Evolutionary conservation across 208 protist species (phyloP).

Genomic region (Leishmania guyanensis): DNA sequence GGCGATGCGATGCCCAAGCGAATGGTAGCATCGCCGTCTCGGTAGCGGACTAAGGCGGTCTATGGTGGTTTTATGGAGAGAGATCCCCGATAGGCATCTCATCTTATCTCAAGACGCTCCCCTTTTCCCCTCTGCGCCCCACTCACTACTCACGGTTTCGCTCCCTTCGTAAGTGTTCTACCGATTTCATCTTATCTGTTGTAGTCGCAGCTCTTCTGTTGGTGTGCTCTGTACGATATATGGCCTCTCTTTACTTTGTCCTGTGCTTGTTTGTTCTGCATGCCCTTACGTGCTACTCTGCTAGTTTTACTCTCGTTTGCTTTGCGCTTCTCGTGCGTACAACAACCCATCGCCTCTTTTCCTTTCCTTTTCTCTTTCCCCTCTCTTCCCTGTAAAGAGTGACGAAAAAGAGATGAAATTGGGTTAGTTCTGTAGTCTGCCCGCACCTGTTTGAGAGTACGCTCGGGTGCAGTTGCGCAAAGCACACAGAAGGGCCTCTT

Average conservation of each 20-base stretch:
- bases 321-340: not conserved
- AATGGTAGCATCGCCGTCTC: not conserved
- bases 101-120: not conserved
- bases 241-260: not conserved
- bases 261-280: not conserved
- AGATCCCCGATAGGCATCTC: not conserved
- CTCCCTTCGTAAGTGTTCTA: not conserved
- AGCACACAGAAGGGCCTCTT: not conserved
- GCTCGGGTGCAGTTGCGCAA: not conserved
- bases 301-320: not conserved
- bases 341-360: not conserved
- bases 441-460: not conserved
- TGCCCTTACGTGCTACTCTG: not conserved
- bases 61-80: not conserved
- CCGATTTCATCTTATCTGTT: not conserved
- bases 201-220: not conserved
- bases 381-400: not conserved
- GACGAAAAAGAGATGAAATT: not conserved
- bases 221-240: not conserved
- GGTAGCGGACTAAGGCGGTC: not conserved
- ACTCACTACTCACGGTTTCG: not conserved
- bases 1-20: conserved; percentile 17
- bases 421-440: not conserved
- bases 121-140: not conserved
- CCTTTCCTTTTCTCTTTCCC: not conserved